Base-by-base conservation (phyloP, 345 rosid genomes). In the Leavenworthia alabamica region DNA sequence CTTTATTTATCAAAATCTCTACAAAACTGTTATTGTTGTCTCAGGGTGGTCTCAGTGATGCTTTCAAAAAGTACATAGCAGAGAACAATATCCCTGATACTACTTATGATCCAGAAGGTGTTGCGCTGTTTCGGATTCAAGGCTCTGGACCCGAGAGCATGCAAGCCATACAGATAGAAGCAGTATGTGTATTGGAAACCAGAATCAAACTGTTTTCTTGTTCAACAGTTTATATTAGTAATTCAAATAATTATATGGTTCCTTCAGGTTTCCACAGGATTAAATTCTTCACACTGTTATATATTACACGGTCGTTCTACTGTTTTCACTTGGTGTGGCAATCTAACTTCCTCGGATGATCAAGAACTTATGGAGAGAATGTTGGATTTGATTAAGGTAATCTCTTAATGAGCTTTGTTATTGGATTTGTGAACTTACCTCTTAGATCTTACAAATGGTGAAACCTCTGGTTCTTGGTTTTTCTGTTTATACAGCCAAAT, bases 141-240 rank as follows among this genome's bases (percentile, higher is more conserved):
- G 99, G 99, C 50, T 79, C 95, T 75, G 99, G 97, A 78, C 99
- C 99, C 28, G 96, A 94, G 62, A 82, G 86, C 71, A 90, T 94
- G 99, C 99, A 94, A 84, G 89, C 97, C 42, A 79, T 94, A 74
- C 99, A 94, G 86, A 92, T 90, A 65, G 93, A 94, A 51, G 73
- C 95, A 5, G 99, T 94, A 88, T 37, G 86, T 60, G 6, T 60
- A 8, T 6, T 27, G 11, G 37, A 45, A 29, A 28, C 15, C 35
- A 46, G 24, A 20, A 33, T 8, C 23, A 51, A 62, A 19, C 28
- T 14, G 40, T 17, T 49, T 20, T 57, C 24, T 41, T 35, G 33
- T 56, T 55, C 43, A 32, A 31, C 32, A 40, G 44, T 29, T 47
- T 56, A 13, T 55, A 55, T 19, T 6, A 15, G 19, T 35, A 13